Percentiles rank a stretch among this genome's conserved stretches.
These are phyloP conservation scores for Scedosporium dehoogii DNA, from an alignment of 2,329 filamentous ascomycete genomes.

Conservation along the genomic window DNA sequence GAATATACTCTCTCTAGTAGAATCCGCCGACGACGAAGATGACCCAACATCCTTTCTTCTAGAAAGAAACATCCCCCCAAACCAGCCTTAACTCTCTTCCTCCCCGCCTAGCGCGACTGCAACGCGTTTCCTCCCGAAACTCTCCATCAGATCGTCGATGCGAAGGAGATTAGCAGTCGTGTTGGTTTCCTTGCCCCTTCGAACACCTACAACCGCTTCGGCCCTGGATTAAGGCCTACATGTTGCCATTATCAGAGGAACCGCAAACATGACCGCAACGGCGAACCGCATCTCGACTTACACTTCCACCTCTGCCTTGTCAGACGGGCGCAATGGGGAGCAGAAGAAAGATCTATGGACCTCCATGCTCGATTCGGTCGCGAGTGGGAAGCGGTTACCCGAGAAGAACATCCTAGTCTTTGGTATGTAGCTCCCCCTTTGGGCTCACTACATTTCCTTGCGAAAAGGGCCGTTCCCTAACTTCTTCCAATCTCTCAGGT, in stretches of 20 bases:
- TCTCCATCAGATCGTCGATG: background rate
- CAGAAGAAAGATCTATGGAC: constrained; percentile 90
- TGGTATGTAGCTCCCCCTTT: constrained; percentile 40
- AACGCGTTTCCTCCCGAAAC: background rate
- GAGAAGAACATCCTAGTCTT: constrained; percentile 87
- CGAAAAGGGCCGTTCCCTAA: constrained; percentile 1
- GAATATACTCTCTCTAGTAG: no score
- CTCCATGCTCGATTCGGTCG: constrained; percentile 81
- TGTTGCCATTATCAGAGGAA: background rate
- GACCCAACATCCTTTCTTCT: background rate
- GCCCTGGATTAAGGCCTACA: background rate
- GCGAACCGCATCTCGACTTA: constrained; percentile 49
- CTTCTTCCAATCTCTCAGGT: constrained; percentile 36
- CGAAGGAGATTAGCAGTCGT: background rate
- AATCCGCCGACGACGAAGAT: background rate
- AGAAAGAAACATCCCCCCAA: background rate
- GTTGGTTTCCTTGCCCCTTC: background rate
- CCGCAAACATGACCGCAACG: constrained; percentile 35
- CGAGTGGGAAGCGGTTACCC: constrained; percentile 78
- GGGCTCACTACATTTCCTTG: background rate
- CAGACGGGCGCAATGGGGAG: constrained; percentile 51
- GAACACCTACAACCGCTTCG: background rate
- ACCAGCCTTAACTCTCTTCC: background rate
- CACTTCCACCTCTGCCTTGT: constrained; percentile 42
- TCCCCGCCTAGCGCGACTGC: background rate